Conservation (phyloP, 768 basidiomycete genomes). For the Suillus luteus region DNA sequence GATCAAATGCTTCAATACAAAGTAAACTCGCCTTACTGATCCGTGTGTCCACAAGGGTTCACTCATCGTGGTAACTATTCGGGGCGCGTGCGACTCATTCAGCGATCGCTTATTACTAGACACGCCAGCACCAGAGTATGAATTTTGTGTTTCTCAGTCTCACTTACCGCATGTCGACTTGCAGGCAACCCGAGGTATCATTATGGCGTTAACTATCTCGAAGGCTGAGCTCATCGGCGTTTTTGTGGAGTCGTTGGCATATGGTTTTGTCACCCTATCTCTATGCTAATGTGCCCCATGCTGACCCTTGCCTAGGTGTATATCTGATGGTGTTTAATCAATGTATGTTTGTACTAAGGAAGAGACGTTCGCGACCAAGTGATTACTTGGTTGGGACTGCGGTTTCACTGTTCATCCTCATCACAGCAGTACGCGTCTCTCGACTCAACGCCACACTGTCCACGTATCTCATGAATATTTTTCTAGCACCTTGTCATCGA, state of each 20-base stretch:
- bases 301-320: conserved; percentile 5
- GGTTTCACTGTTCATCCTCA: conserved; percentile 16
- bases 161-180: neutral
- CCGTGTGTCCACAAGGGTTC: neutral
- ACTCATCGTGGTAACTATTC: neutral
- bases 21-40: neutral
- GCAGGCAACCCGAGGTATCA: neutral
- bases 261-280: conserved; percentile 11
- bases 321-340: conserved; percentile 17
- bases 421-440: conserved; percentile 15
- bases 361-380: conserved; percentile 17
- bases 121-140: neutral
- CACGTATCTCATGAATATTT: neutral
- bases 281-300: neutral
- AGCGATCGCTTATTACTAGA: conserved; percentile 1
- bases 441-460: neutral
- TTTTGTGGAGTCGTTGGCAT: conserved; percentile 15
- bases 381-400: conserved; percentile 17
- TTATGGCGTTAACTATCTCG: conserved; percentile 12
- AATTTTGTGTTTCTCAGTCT: neutral
- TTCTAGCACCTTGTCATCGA: conserved; percentile 30
- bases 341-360: conserved; percentile 14
- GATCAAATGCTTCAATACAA: neutral
- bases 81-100: neutral
- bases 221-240: conserved; percentile 17